Percentiles rank a stretch among this genome's conserved stretches.
Conservation (phyloP, 1,284 basidiomycete genomes). For the Mycosarcoma maydis region DNA sequence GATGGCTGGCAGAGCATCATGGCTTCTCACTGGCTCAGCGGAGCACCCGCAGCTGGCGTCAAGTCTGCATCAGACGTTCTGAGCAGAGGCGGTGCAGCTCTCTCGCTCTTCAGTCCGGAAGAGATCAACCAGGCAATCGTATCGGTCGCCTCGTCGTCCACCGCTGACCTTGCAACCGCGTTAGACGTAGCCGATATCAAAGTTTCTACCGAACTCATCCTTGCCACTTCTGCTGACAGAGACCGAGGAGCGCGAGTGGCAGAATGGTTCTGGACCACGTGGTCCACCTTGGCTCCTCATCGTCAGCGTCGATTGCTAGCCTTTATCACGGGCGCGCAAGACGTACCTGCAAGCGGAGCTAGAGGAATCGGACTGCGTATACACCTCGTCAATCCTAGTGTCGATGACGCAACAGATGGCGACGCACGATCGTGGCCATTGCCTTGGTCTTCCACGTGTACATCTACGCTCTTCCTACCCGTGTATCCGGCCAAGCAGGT, state of each 20-base stretch:
- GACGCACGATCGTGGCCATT: slow-evolving; percentile 31
- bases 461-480: slow-evolving; percentile 53
- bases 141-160: slow-evolving; percentile 12
- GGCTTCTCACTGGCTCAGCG: slow-evolving; percentile 13
- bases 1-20: slow-evolving; percentile 34
- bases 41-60: background rate
- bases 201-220: slow-evolving; percentile 24
- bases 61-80: slow-evolving; percentile 24
- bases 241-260: background rate
- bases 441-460: slow-evolving; percentile 58
- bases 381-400: slow-evolving; percentile 31
- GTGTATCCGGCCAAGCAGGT: slow-evolving; percentile 19
- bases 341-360: slow-evolving; percentile 46
- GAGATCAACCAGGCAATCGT: slow-evolving; percentile 23
- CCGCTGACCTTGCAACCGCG: background rate
- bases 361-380: slow-evolving; percentile 45
- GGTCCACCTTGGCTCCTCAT: slow-evolving; percentile 14
- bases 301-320: slow-evolving; percentile 49
- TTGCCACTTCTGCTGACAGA: background rate
- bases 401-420: background rate
- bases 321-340: slow-evolving; percentile 57
- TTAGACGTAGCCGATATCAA: slow-evolving; percentile 44
- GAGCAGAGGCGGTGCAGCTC: slow-evolving; percentile 32
- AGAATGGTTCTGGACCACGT: slow-evolving; percentile 44
- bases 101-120: slow-evolving; percentile 19